Base-by-base conservation (phyloP, 768 basidiomycete genomes). In the Tricholoma saponaceum region DNA sequence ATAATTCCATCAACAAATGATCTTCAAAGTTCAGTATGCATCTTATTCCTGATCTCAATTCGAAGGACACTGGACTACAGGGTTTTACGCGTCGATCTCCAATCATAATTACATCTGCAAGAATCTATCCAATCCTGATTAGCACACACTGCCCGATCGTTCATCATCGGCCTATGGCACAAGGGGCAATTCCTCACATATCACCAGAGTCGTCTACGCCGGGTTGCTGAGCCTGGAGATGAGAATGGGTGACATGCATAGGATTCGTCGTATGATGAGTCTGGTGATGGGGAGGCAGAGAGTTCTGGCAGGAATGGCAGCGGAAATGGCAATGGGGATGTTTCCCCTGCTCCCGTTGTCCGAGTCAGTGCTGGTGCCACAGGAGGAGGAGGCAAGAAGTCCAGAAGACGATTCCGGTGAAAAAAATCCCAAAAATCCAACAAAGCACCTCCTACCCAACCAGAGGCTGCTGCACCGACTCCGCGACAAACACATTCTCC, bases 81-180 rank as follows among this genome's bases (percentile, higher is more conserved):
- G n/a, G n/a, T n/a, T n/a, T n/a, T n/a, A n/a, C n/a, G n/a, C n/a
- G n/a, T n/a, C n/a, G n/a, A n/a, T n/a, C n/a, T n/a, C n/a, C n/a
- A n/a, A n/a, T n/a, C n/a, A n/a, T n/a, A n/a, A n/a, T n/a, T n/a
- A n/a, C n/a, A n/a, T n/a, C n/a, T n/a, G n/a, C n/a, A n/a, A n/a
- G n/a, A n/a, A n/a, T n/a, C n/a, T n/a, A n/a, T 85, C 94, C 95
- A 98, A 69, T 98, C 97, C 63, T 87, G 83, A 61, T 88, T 91
- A 9, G 97, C 95, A 65, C 96, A 99, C 8, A 98, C 84, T 1
- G 95, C 97, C n/a, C 94, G 94, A 54, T 84, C 82, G 71, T 83
- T 90, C 64, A 98, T 66, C 44, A 95, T 76, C 2, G 92, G 90
- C 10, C 93, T 85, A 68, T 94, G 95, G 67, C 96, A 99, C 44